Evolutionary conservation across 176 grass and related monocot species (phyloP).

Genomic region (Poa annua): DNA sequence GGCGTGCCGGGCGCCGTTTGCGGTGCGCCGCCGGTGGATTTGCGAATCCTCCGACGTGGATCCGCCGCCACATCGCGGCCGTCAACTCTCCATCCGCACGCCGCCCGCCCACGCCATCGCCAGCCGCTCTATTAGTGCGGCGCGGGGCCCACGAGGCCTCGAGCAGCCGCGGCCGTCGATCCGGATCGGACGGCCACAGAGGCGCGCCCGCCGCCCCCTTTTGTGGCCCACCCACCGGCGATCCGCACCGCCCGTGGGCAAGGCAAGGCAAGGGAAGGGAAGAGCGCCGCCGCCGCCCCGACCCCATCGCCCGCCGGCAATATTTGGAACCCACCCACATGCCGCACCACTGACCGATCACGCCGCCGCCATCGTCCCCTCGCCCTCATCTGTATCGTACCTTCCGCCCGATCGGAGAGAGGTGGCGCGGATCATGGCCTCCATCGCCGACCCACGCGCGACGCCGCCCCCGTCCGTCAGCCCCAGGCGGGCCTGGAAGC

Average conservation of each 20-base stretch:
- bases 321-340: conserved; percentile 58
- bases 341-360: conserved; percentile 45
- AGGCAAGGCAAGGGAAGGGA: conserved; percentile 18
- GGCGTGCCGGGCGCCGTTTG: too few relatives aligned
- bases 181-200: conserved; percentile 24
- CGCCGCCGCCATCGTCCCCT: background rate
- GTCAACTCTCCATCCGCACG: conserved; percentile 12
- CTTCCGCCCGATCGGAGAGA: conserved; percentile 29
- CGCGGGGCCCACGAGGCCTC: background rate
- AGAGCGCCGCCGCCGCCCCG: conserved; percentile 28
- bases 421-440: conserved; percentile 51
- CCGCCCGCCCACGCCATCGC: conserved; percentile 23
- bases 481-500: conserved; percentile 53
- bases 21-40: too few relatives aligned
- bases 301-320: conserved; percentile 54
- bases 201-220: conserved; percentile 34
- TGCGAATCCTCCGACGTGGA: conserved; percentile 19
- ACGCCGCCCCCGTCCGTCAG: conserved; percentile 23
- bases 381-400: background rate
- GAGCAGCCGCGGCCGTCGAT: background rate
- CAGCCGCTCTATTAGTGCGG: conserved; percentile 46
- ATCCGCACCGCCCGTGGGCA: conserved; percentile 45
- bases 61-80: background rate
- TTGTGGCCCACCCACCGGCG: conserved; percentile 53
- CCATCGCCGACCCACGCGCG: conserved; percentile 45